Evolutionary conservation across 2,329 filamentous ascomycete species (phyloP), one percentile per base, ranked within the genome.

Genomic region (Eurotiales sp.): DNA sequence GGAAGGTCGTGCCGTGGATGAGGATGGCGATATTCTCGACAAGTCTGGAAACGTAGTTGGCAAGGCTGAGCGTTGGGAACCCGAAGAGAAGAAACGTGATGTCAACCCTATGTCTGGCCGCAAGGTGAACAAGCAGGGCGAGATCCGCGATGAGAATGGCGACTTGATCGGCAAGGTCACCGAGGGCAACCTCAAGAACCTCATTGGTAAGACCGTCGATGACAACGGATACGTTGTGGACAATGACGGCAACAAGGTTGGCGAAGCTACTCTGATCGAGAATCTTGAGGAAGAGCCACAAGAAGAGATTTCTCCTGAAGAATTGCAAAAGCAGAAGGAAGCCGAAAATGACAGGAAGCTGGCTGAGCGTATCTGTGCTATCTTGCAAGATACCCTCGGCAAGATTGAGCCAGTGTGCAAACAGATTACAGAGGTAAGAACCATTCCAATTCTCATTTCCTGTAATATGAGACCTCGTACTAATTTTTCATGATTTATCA

Each of bases 351-450:
- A 95, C 66, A 78, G 77, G 57, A 83, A 95, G 72, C 79, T 95
- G 32, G 90, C 90, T 1, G 78, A 81, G 55, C 86, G 88, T 73
- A 90, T 96, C 76, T 77, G 79, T 11, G 74, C 71, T 51, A 86
- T 87, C 61, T 82, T 95, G 59, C 80, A 86, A 63, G 83, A 91
- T 67, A 88, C 88, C 12, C 78, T 96, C 6, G 89, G 95, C 63
- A 87, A 85, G 67, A 82, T 96, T 65, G 84, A 87, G 59, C 90
- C 90, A 8, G 84, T 95, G 64, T 87, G 88, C 77, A 90, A 88
- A 73, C 81, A 90, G 75, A 96, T 96, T 69, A 87, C 83, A 4
- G 86, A 90, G 56, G 84, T 86, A 78, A 69, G 78, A 67, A 19
- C 11, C 17, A 8, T 32, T 17, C 27, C 23, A 8, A 4, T 42